These are phyloP conservation scores for Micractinium sp. DNA, from an alignment of 139 green algal species.

Conservation along the genomic window DNA sequence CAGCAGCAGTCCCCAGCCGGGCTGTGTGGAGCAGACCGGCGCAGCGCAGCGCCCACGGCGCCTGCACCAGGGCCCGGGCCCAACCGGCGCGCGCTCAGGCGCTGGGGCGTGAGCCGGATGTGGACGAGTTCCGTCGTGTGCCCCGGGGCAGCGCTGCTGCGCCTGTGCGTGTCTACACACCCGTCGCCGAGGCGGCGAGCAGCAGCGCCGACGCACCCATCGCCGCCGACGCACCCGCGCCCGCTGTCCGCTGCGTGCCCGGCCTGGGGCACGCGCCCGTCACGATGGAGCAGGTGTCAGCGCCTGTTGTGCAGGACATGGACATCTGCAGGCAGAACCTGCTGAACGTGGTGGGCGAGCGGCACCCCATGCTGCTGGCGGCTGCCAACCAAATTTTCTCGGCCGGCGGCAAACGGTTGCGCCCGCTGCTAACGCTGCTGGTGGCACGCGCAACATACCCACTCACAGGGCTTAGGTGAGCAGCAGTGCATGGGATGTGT, in stretches of 20 bases:
- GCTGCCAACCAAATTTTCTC: slow-evolving; percentile 98
- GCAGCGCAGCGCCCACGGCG: slow-evolving; percentile 5
- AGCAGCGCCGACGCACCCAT: background rate
- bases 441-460: slow-evolving; percentile 83
- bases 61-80: background rate
- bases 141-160: slow-evolving; percentile 23
- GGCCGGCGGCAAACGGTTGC: slow-evolving; percentile 93
- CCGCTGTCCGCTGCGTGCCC: background rate
- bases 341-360: slow-evolving; percentile 86
- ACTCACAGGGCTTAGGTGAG: slow-evolving; percentile 66
- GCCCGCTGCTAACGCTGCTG: slow-evolving; percentile 92
- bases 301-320: slow-evolving; percentile 84
- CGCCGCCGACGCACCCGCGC: background rate
- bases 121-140: background rate
- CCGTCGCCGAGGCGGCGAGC: slow-evolving; percentile 25
- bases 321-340: slow-evolving; percentile 85
- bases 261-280: slow-evolving; percentile 23
- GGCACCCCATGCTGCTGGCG: slow-evolving; percentile 94
- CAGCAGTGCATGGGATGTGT: background rate
- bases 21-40: slow-evolving; percentile 25
- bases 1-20: background rate
- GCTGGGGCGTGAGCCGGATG: slow-evolving; percentile 14
- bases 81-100: slow-evolving; percentile 28
- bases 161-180: slow-evolving; percentile 44
- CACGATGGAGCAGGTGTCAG: slow-evolving; percentile 55